Evolutionary conservation across 331 rosid genomes (phyloP).

Genomic region (Saraca asoca): DNA sequence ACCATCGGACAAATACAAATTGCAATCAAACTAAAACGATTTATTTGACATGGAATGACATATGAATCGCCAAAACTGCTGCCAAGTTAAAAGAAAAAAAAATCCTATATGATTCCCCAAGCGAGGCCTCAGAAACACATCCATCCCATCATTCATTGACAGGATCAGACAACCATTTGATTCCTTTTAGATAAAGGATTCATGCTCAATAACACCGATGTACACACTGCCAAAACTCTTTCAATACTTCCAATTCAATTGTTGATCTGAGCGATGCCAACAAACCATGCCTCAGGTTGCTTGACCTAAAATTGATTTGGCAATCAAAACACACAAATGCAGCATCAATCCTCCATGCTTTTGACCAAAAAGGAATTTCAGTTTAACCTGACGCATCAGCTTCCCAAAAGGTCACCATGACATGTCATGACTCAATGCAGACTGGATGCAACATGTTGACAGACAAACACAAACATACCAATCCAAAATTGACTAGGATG

Average conservation of each 20-base stretch:
- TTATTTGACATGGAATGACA: constrained; percentile 20
- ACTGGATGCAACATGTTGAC: constrained; percentile 10
- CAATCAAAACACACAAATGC: constrained; percentile 36
- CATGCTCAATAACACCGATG: constrained; percentile 25
- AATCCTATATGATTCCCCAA: constrained; percentile 29
- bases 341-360: constrained; percentile 29
- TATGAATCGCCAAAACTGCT: constrained; percentile 48
- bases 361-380: constrained; percentile 25
- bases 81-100: constrained; percentile 30
- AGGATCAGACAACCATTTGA: constrained; percentile 31
- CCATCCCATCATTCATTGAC: constrained; percentile 38
- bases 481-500: constrained; percentile 53
- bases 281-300: constrained; percentile 34
- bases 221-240: constrained; percentile 48
- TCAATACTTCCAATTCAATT: constrained; percentile 34
- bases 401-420: constrained; percentile 35
- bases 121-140: constrained; percentile 26
- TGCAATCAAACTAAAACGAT: constrained; percentile 31
- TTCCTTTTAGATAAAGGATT: constrained; percentile 22
- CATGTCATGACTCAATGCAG: constrained; percentile 28
- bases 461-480: constrained; percentile 25
- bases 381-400: constrained; percentile 32
- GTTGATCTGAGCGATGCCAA: constrained; percentile 15
- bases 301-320: constrained; percentile 36
- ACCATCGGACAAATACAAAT: constrained; percentile 32